Percentiles rank a stretch among this genome's conserved stretches.
These are phyloP conservation scores for Trametes sp. DNA, from an alignment of 1,284 basidiomycete species.

Conservation along the genomic window DNA sequence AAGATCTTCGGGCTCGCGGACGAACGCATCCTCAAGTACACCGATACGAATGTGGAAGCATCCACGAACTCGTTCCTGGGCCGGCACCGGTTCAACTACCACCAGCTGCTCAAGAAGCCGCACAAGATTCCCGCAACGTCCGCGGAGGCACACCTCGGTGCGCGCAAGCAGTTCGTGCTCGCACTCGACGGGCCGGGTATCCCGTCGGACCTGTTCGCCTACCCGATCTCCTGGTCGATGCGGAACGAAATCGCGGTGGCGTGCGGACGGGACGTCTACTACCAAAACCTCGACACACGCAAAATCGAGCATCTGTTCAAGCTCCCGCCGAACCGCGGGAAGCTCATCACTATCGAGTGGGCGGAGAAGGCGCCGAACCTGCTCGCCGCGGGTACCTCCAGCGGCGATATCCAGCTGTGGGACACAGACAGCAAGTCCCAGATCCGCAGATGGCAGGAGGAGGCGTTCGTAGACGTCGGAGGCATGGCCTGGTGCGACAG, in stretches of 20 bases:
- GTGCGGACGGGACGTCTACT: constrained; percentile 55
- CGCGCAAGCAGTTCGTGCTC: constrained; percentile 54
- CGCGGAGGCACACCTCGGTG: constrained; percentile 50
- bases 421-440: constrained; percentile 44
- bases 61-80: constrained; percentile 43
- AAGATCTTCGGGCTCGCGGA: constrained; percentile 54
- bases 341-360: constrained; percentile 48
- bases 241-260: constrained; percentile 56
- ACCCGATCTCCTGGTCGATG: constrained; percentile 55
- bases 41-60: constrained; percentile 40
- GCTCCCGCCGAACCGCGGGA: constrained; percentile 35
- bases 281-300: constrained; percentile 55
- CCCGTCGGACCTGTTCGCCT: constrained; percentile 53
- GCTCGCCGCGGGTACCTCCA: constrained; percentile 49
- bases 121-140: constrained; percentile 47
- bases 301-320: constrained; percentile 52
- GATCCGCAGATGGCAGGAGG: constrained; percentile 46
- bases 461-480: constrained; percentile 46
- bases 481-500: constrained; percentile 52
- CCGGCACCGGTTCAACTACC: constrained; percentile 47
- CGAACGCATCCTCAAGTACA: constrained; percentile 52
- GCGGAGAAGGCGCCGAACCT: constrained; percentile 41
- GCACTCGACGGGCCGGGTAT: constrained; percentile 59
- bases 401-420: constrained; percentile 51
- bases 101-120: constrained; percentile 48